Evolutionary conservation across 495 filamentous ascomycete species (phyloP), one percentile per base, ranked within the genome.

Genomic region (Echria macrotheca): DNA sequence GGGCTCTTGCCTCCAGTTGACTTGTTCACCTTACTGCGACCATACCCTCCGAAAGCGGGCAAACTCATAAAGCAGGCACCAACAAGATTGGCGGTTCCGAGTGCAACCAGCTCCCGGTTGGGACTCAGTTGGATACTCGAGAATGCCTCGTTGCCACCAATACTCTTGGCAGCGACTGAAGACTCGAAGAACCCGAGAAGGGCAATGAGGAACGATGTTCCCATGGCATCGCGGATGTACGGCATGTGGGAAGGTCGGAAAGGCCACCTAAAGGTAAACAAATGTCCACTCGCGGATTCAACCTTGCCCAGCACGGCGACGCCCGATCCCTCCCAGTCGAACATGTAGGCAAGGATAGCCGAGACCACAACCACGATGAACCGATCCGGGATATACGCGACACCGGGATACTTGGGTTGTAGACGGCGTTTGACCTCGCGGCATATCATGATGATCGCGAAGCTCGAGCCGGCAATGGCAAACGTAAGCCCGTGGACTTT

Each of bases 181-280:
- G 88, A 95, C 71, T 99, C 93, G 57, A 99, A 99, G 73, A 99
- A 99, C 15, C 93, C 93, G 5, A 99, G 80, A 17, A 99, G 74
- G 3, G 90, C 88, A 47, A 99, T 96, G 24, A 97, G 72, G 56
- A 99, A 95, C 0, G 93, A 84, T 1, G 94, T 96, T 49, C 86
- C 83, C 77, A 96, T 83, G 11, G 89, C 85, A 46, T 90, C 84
- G n/a, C 83, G 81, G 33, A 95, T 81, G 58, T 95, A 82, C 11
- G 82, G 76, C 72, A 96, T 82, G 46, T 91, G 77, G 21, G 76
- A 67, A 11, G 80, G 63, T 37, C 82, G 78, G 63, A 96, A 89
- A 0, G 93, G 94, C 77, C 89, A 96, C 44, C 84, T 77, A 58
- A 96, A 90, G 0, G 77, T 71, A 64, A 97, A 96, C 4, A 82